Base-by-base conservation (phyloP, 345 rosid genomes). In the Erucastrum elatum region DNA sequence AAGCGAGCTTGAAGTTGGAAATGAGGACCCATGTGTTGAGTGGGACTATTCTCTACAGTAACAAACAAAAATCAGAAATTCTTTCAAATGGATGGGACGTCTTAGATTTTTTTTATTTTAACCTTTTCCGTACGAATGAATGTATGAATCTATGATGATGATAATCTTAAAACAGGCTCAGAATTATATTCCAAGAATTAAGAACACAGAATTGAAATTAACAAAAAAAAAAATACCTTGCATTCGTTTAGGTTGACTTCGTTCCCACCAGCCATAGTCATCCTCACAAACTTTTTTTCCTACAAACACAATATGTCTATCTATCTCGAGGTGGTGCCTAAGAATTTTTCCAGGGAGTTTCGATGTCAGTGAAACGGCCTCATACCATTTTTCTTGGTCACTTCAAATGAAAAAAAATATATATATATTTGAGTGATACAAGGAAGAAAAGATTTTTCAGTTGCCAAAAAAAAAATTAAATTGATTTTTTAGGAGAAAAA, bases 1-100 rank as follows among this genome's bases (percentile, higher is more conserved):
- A 93, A 58, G 98, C 90, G 11, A 93, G 87, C 93, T 89, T 95
- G 90, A 95, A 95, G 75, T 95, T 91, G 77, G 98, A 95, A 77
- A 95, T 95, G 77, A 95, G 97, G 76, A 93, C 96, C 97, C 96
- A 95, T 63, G 98, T 95, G 85, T 93, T 93, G 6, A 95, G 84
- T 53, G 99, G 99, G 81, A 95, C 99, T 73, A 95, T 93, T 77
- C 89, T 93, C 99, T 95, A 79, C 86, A 84, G 71, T 4, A 1
- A 26, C 1, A 70, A 34, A 10, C 1, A 59, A 6, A 66, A 21
- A 44, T 2, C 3, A 10, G 8, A 41, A 41, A 8, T 46, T 13
- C 21, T 21, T 21, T 21, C 21, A 4, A 12, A 9, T 4, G 16
- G 53, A 46, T 46, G 53, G 53, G 53, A 46, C 53, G 53, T 46